Evolutionary conservation across 1,139 yeast genomes (phyloP).

Genomic region (Kodamaea plutei): DNA sequence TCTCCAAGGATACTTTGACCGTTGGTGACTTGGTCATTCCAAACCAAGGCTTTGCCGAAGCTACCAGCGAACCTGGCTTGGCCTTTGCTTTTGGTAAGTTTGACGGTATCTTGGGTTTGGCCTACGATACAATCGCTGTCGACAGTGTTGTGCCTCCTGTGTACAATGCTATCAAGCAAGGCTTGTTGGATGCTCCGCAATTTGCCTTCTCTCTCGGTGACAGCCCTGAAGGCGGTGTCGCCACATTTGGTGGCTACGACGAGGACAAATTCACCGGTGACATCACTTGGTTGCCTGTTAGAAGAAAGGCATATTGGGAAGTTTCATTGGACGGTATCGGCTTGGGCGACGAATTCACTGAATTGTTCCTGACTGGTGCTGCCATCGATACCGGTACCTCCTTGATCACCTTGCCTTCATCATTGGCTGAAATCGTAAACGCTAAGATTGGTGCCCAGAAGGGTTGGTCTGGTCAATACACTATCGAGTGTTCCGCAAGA

Average conservation of each 20-base stretch:
- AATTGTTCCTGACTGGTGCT: slow-evolving; percentile 81
- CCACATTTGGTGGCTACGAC: slow-evolving; percentile 93
- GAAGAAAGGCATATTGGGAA: slow-evolving; percentile 99
- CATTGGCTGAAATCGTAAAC: slow-evolving; percentile 90
- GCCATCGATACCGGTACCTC: slow-evolving; percentile 99
- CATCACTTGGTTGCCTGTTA: slow-evolving; percentile 90
- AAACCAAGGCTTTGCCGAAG: slow-evolving; percentile 92
- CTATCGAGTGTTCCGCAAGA: slow-evolving; percentile 82
- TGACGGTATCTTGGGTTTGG: slow-evolving; percentile 95
- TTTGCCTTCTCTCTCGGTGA: slow-evolving; percentile 92
- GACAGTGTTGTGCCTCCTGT: slow-evolving; percentile 88
- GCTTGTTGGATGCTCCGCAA: slow-evolving; percentile 74
- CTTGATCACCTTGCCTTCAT: slow-evolving; percentile 87
- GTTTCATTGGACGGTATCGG: slow-evolving; percentile 87
- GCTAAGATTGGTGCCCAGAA: slow-evolving; percentile 95
- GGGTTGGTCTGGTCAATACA: slow-evolving; percentile 96
- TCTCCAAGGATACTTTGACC: slow-evolving; percentile 75
- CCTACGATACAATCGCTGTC: slow-evolving; percentile 86
- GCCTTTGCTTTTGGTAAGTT: slow-evolving; percentile 98
- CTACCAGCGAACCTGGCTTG: slow-evolving; percentile 94
- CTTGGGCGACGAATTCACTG: slow-evolving; percentile 87
- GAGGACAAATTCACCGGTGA: slow-evolving; percentile 70
- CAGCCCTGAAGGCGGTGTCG: slow-evolving; percentile 77
- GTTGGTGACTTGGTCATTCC: slow-evolving; percentile 84
- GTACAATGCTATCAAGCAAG: slow-evolving; percentile 80